phyloP scores from a whole-genome alignment of 2,329 filamentous ascomycete species.

The Bipolaris victoriae region DNA sequence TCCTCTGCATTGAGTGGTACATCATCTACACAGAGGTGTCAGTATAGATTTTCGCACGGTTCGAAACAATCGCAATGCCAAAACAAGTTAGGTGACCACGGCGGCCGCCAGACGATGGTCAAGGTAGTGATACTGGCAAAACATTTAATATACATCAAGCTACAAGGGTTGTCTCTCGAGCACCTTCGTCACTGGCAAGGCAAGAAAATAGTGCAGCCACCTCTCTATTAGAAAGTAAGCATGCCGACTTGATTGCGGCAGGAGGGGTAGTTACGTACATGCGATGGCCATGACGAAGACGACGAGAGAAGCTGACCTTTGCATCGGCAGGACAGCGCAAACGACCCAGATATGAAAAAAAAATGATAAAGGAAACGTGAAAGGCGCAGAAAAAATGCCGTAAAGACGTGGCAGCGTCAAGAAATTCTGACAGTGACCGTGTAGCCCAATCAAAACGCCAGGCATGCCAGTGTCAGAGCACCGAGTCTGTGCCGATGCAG shows the following conservation, averaged over 20 bases:
- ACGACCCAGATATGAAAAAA: constrained; percentile 40
- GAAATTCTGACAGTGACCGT: constrained; percentile 31
- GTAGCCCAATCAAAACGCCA: constrained; percentile 46
- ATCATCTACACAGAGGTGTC: constrained; percentile 62
- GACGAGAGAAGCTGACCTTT: constrained; percentile 50
- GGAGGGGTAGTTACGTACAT: constrained; percentile 54
- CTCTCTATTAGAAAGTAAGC: constrained; percentile 53
- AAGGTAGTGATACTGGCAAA: constrained; percentile 24
- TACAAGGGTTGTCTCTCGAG: constrained; percentile 38
- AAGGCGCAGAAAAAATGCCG: constrained; percentile 41
- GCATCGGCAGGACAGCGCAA: constrained; percentile 45
- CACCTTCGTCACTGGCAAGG: constrained; percentile 50
- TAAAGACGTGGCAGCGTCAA: constrained; percentile 42
- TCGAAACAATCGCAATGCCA: constrained; percentile 5
- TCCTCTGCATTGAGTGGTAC: constrained; percentile 64
- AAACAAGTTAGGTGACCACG: constrained; percentile 20
- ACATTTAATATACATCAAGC: constrained; percentile 38
- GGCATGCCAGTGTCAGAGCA: constrained; percentile 43
- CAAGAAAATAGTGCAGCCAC: constrained; percentile 45
- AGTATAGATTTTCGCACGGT: constrained; percentile 41
- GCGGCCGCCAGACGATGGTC: constrained; percentile 24
- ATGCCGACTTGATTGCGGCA: constrained; percentile 47
- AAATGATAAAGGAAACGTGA: constrained; percentile 31
- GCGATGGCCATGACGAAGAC: constrained; percentile 54
- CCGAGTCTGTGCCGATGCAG: constrained; percentile 49